A percentile compares a stretch with the other conserved stretches of the same genome.
phyloP scores from a whole-genome alignment of 768 basidiomycete species.

The Hemileccinum rubropunctum region DNA sequence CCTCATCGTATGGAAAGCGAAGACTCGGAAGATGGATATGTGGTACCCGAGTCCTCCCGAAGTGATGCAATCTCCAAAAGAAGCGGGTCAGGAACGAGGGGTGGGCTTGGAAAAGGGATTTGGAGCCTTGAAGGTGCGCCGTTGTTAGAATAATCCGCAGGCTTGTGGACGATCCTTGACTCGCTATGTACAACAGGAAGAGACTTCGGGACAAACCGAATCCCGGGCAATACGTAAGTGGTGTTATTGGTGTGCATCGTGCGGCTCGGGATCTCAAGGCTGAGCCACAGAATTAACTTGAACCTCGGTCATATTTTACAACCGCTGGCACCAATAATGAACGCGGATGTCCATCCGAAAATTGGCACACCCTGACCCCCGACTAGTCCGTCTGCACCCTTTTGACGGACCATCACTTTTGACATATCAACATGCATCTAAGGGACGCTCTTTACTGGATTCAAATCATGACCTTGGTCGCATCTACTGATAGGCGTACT shows the following conservation, averaged over 20 bases:
- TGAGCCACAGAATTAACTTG: slow-evolving; percentile 12
- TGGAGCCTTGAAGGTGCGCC: background rate
- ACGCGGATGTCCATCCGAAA: slow-evolving; percentile 6
- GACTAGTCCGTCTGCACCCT: background rate
- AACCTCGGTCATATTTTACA: background rate
- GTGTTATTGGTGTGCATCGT: too few species aligned
- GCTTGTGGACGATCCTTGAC: background rate
- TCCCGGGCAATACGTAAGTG: slow-evolving; percentile 11
- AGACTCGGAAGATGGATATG: slow-evolving; percentile 9
- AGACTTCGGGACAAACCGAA: slow-evolving; percentile 3
- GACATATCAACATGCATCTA: background rate
- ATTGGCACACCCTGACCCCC: background rate
- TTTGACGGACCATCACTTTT: background rate
- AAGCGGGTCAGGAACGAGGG: slow-evolving; percentile 3
- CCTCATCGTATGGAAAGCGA: slow-evolving; percentile 4
- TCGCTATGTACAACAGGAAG: background rate
- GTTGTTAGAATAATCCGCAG: background rate
- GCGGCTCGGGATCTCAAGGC: slow-evolving; percentile 5
- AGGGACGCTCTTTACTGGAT: background rate
- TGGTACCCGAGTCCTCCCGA: slow-evolving; percentile 16
- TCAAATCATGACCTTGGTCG: slow-evolving; percentile 1
- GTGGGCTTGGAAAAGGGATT: background rate
- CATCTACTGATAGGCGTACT: slow-evolving; percentile 18
- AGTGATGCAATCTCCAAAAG: background rate
- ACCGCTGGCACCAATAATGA: background rate